Conservation (phyloP, 1,284 basidiomycete genomes). For the Ceratobasidium sp. region DNA sequence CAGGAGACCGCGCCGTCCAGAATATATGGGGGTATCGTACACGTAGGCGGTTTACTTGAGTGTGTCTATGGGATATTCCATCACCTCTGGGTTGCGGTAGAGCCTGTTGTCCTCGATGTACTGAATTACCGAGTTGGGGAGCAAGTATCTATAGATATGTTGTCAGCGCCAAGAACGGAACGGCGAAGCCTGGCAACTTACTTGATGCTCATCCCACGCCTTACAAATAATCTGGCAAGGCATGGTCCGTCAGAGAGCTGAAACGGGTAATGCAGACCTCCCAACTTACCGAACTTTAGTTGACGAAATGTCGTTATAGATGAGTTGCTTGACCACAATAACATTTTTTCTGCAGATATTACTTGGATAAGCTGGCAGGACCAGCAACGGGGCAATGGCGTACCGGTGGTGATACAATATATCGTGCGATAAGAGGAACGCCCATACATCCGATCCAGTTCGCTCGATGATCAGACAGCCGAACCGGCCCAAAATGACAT, state of each 20-base stretch:
- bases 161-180: neutral
- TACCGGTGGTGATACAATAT: slow-evolving; percentile 59
- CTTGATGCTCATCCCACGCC: slow-evolving; percentile 90
- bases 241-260: slow-evolving; percentile 32
- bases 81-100: slow-evolving; percentile 46
- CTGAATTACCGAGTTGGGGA: slow-evolving; percentile 90
- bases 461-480: slow-evolving; percentile 67
- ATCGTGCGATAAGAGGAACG: slow-evolving; percentile 62
- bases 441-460: slow-evolving; percentile 66
- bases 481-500: slow-evolving; percentile 62
- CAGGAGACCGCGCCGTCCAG: neutral
- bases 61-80: slow-evolving; percentile 9
- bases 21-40: neutral
- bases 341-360: slow-evolving; percentile 74
- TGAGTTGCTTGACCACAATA: slow-evolving; percentile 92
- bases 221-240: slow-evolving; percentile 75
- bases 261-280: slow-evolving; percentile 16
- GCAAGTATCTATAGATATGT: slow-evolving; percentile 67
- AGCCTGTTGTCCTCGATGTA: slow-evolving; percentile 88
- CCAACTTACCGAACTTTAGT: slow-evolving; percentile 73
- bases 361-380: slow-evolving; percentile 45
- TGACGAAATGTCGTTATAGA: slow-evolving; percentile 97
- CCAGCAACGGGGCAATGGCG: slow-evolving; percentile 44
- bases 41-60: neutral
- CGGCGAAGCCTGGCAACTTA: slow-evolving; percentile 46